Conservation (phyloP, 768 basidiomycete species). For the Mycena galopus region DNA sequence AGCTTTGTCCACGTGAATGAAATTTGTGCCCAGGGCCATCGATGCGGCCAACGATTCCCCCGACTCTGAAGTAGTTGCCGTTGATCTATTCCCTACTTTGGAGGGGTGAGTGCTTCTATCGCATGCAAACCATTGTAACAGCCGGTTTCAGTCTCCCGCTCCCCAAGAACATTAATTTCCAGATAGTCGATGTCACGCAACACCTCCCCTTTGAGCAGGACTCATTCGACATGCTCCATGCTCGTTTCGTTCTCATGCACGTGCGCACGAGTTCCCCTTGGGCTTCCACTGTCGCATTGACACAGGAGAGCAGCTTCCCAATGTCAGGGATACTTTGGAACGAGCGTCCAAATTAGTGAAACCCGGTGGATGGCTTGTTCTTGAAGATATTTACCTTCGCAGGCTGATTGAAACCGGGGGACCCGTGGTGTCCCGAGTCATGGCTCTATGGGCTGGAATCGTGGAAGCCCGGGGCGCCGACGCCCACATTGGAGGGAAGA, state of each 20-base stretch:
- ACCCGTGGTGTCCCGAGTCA: conserved; percentile 1
- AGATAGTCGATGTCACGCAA: background rate
- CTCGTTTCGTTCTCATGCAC: conserved; percentile 11
- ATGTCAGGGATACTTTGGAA: background rate
- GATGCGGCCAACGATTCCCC: conserved; percentile 15
- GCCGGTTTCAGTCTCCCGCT: background rate
- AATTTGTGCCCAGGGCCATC: conserved; percentile 6
- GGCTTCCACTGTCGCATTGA: background rate
- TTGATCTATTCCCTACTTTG: background rate
- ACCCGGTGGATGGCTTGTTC: conserved; percentile 17
- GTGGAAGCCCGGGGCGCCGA: background rate
- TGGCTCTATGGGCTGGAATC: background rate
- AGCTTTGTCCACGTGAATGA: background rate
- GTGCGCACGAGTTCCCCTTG: background rate
- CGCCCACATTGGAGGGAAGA: background rate
- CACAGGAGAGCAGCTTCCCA: background rate
- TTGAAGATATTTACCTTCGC: conserved; percentile 6
- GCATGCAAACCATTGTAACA: background rate
- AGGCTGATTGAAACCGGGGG: background rate
- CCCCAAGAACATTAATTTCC: conserved; percentile 12
- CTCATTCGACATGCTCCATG: conserved; percentile 12
- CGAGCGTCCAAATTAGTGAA: conserved; percentile 13
- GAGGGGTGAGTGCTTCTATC: background rate
- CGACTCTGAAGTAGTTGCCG: conserved; percentile 2
- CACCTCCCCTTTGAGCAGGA: background rate